Evolutionary conservation across 306 rosid species (phyloP), one percentile per base, ranked within the genome.

Genomic region (Citrullus mucosospermus): DNA sequence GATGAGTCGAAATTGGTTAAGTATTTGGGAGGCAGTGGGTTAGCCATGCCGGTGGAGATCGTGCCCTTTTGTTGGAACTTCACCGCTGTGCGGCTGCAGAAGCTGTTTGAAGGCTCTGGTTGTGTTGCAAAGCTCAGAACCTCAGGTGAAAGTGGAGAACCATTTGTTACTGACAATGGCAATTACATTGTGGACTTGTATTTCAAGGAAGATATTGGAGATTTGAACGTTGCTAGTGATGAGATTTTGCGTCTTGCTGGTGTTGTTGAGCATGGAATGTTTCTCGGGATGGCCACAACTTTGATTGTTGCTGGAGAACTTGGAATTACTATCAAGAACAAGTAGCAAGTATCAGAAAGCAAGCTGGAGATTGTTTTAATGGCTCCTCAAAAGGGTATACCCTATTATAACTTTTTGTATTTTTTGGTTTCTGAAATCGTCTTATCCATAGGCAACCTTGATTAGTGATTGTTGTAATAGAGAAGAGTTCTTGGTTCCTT

Each of bases 201-300:
- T 88, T 88, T 93, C 53, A 28, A 86, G 57, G 61, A 76, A 58
- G 89, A 86, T 79, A 87, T 93, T 68, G 98, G 98, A 20, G 96
- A 93, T 89, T 86, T 93, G 83, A 86, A 86, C 78, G 90, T 61
- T 55, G 98, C 98, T 0, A 93, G 95, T 15, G 96, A 91, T 18
- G 82, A 87, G 0, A 91, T 93, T 87, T 78, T 91, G 87, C 83
- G 86, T 65, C 90, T 89, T 78, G 82, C 96, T 0, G 98, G 98
- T 14, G 98, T 91, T 68, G 98, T 91, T 34, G 98, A 93, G 87
- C 98, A 93, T 80, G 96, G 98, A 3, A 93, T 93, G 98, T 93
- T 93, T 66, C 69, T 93, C 61, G 92, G 87, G 32, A 87, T 93
- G 98, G 96, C 98, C 0, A 91, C 97, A 2, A 91, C 98, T 16